Conservation (phyloP, 2,329 filamentous ascomycete species). For the Rasamsonia emersonii region DNA sequence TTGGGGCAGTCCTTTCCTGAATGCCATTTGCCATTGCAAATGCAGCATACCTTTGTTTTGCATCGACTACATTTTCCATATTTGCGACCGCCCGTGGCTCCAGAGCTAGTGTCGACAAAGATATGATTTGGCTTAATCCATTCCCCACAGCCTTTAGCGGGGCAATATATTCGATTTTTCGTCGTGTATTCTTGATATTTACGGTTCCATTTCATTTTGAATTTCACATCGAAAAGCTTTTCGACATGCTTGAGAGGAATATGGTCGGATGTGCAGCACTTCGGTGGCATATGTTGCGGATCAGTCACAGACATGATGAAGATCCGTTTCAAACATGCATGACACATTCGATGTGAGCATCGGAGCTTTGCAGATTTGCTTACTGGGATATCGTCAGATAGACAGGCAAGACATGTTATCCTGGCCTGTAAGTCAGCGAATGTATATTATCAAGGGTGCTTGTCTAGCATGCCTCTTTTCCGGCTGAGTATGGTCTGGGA, state of each 20-base stretch:
- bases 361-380: slow-evolving; percentile 60
- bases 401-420: slow-evolving; percentile 64
- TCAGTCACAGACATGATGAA: slow-evolving; percentile 71
- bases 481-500: no score
- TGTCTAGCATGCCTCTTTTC: background rate
- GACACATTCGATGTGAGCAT: slow-evolving; percentile 76
- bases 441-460: background rate
- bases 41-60: slow-evolving; percentile 63
- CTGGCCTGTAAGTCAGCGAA: slow-evolving; percentile 30
- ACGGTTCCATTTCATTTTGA: slow-evolving; percentile 72
- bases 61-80: slow-evolving; percentile 64
- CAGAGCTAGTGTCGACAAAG: slow-evolving; percentile 40
- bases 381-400: slow-evolving; percentile 56
- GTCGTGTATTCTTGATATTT: slow-evolving; percentile 71
- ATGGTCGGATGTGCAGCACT: slow-evolving; percentile 64
- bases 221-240: slow-evolving; percentile 60
- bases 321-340: slow-evolving; percentile 61
- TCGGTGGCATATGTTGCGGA: slow-evolving; percentile 73
- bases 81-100: slow-evolving; percentile 47
- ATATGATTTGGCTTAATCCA: slow-evolving; percentile 71
- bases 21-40: slow-evolving; percentile 70
- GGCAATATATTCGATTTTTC: slow-evolving; percentile 69
- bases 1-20: slow-evolving; percentile 59
- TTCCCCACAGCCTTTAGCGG: slow-evolving; percentile 61
- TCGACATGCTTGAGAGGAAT: slow-evolving; percentile 73